Evolutionary conservation across 2,329 filamentous ascomycete genomes (phyloP), one percentile per base, ranked within the genome.

Genomic region (Tolypocladium tropicale): DNA sequence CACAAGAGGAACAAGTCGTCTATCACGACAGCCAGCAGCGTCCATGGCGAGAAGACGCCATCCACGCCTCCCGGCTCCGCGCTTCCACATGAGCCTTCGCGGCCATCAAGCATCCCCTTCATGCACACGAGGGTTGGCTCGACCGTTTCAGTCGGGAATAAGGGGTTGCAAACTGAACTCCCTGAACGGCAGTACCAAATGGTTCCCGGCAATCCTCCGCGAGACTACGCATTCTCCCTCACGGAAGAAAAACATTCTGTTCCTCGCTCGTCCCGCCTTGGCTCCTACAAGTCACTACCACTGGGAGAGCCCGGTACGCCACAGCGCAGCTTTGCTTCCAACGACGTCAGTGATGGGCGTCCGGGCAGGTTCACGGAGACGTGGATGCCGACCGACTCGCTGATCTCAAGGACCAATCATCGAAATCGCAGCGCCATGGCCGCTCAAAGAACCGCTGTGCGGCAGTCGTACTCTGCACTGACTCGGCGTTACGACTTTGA

Each of bases 1-100:
- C 90, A 95, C 72, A 92, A 91, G 76, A 83, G 88, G 66, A 92
- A 89, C 69, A 83, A 81, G 69, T 80, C 79, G 1, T 83, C 80
- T 1, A 65, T 82, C 32, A 72, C 75, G 4, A 81, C 76, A 2
- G 67, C 68, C 7, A 73, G 72, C 60, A 78, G 72, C 11, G 62
- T 62, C 48, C 62, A 69, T 3, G 75, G 76, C 11, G 82, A 88
- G 59, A 88, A 88, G 68, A 82, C 86, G 55, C 70, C 83, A 53
- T 80, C 77, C 1, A 74, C 72, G 1, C 70, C 75, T 0, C 58
- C 75, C 16, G 75, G 70, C 23, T 80, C 78, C 0, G 74, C 73
- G 4, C 63, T 71, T 1, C 68, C 74, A 0, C 75, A 78, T 57
- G 73, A 78, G 54, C 72, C 77, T 9, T 72, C 73, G 37, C 74